Percentiles rank a stretch among this genome's conserved stretches.
These are phyloP conservation scores for Coemansia reversa DNA, from an alignment of 192 early-diverging fungal genomes.

Conservation along the genomic window DNA sequence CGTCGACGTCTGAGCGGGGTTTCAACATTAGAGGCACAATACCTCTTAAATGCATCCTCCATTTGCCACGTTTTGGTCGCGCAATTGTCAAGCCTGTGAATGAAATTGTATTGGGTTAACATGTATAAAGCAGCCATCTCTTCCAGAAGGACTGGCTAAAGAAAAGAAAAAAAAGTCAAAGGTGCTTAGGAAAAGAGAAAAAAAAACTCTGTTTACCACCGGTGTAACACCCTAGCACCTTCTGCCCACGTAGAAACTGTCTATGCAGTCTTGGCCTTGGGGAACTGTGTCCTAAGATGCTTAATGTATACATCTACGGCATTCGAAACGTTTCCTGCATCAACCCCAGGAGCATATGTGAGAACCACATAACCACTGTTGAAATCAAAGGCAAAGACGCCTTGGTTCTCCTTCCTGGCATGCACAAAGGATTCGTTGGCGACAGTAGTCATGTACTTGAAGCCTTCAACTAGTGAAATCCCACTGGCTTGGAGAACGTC, in stretches of 20 bases:
- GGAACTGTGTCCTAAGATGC: constrained; percentile 62
- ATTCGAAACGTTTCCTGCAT: constrained; percentile 68
- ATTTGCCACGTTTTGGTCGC: no score
- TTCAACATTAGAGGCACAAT: no score
- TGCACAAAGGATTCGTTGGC: constrained; percentile 70
- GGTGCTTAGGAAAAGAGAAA: not conserved
- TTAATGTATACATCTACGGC: constrained; percentile 73
- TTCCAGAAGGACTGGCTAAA: not conserved
- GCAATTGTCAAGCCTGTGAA: no score
- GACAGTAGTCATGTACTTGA: constrained; percentile 73
- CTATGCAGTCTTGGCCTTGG: not conserved
- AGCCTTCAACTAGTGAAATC: constrained; percentile 58
- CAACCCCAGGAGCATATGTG: constrained; percentile 64
- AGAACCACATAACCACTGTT: constrained; percentile 51
- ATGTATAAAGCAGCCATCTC: not conserved
- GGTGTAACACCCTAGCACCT: not conserved
- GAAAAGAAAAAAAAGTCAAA: not conserved
- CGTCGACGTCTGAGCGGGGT: constrained; percentile 7
- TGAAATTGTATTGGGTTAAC: no score
- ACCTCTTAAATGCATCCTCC: no score
- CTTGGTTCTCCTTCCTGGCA: constrained; percentile 70
- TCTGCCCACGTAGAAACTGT: not conserved
- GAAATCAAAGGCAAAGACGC: constrained; percentile 8
- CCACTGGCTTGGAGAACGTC: constrained; percentile 61
- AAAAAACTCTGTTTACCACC: not conserved